phyloP scores from a whole-genome alignment of 306 rosid species.

The Cicer chorassanicum region DNA sequence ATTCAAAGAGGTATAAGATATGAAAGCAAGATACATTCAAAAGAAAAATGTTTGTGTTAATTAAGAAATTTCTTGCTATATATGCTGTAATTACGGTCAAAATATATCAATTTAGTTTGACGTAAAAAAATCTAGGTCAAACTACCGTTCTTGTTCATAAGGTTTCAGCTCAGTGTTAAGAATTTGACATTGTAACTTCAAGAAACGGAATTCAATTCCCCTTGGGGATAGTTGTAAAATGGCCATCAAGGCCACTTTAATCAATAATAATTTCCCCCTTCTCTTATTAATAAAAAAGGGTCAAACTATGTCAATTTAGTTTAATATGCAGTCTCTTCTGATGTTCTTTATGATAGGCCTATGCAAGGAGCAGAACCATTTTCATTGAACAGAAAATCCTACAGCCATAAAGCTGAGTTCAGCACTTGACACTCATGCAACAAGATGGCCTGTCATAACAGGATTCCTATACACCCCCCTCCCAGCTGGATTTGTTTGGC shows the following conservation, averaged over 20 bases:
- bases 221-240: not conserved
- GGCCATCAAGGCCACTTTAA: not conserved
- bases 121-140: too few species aligned
- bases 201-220: not conserved
- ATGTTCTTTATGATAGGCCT: not conserved
- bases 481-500: not conserved
- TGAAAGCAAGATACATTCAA: not conserved
- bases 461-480: not conserved
- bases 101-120: not conserved
- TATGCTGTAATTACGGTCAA: slow-evolving; percentile 11
- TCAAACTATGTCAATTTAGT: not conserved
- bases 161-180: too few species aligned
- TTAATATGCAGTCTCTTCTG: not conserved
- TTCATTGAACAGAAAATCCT: slow-evolving; percentile 1
- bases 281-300: not conserved
- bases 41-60: not conserved
- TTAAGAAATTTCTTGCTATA: not conserved
- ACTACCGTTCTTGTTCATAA: too few species aligned
- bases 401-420: slow-evolving; percentile 15
- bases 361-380: not conserved
- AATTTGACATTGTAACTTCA: not conserved
- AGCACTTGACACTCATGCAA: slow-evolving; percentile 8
- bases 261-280: not conserved
- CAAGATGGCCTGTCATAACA: not conserved
- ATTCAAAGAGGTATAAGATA: slow-evolving; percentile 16